Base-by-base conservation (phyloP, 2,329 filamentous ascomycete species). In the Phoma sp. region DNA sequence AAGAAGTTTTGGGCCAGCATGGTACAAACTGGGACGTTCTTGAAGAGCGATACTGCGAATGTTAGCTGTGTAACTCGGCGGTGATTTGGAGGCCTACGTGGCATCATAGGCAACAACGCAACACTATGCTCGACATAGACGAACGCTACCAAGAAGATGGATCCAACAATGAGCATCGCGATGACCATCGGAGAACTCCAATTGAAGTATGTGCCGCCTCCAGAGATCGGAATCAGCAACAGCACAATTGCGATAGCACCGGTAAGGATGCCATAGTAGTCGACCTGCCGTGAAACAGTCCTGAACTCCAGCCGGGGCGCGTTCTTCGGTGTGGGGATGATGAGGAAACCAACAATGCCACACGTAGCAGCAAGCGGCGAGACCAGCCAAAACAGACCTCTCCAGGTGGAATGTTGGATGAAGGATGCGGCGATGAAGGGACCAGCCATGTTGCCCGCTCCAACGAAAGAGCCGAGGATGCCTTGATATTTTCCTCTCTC, bases 191-290 rank as follows among this genome's bases (percentile, higher is more conserved):
- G 75, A 8, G 81, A 84, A 25, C 76, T 64, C 83, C 83, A 86
- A 3, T 76, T 68, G 57, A 85, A 86, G 54, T 84, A 84, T 0
- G 80, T 78, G 1, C 82, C 84, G 52, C 82, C 84, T 13, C 84
- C 84, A 2, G 85, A 87, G 10, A 89, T 80, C 0, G 86, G 86
- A 39, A 89, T 85, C 14, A 89, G 75, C 2, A 89, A 61, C 10
- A 88, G 77, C 8, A 88, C 80, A 25, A 87, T 80, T 0, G 80
- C 84, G 6, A 80, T 72, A 0, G 83, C 83, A 4, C 80, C 82
- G 2, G 80, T 77, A 9, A 86, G 52, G 1, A 85, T 75, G 1
- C 86, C 86, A 23, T 75, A 79, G 58, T 82, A 86, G 66, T 89
- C 86, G 49, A 88, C 84, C 35, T 53, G 30, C 4, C 22, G 25